Evolutionary conservation across 345 rosid genomes (phyloP).

Genomic region (Populus pruinosa): DNA sequence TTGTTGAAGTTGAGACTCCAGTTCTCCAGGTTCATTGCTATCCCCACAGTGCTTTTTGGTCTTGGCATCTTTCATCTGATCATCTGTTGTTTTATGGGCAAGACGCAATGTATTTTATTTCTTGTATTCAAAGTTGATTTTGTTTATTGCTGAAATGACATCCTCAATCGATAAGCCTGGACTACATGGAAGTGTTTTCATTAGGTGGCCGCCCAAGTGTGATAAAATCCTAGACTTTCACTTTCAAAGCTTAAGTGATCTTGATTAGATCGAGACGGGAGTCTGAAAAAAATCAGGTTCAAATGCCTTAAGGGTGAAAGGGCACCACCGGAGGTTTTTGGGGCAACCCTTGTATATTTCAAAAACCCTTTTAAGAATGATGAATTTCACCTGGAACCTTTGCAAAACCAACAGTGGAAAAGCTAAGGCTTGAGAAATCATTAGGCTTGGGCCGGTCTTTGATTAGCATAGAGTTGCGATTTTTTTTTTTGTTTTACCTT

Average conservation of each 20-base stretch:
- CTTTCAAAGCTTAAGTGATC: not conserved
- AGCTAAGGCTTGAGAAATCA: not conserved
- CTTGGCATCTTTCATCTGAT: not conserved
- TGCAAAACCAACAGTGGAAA: not conserved
- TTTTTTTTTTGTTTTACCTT: too few relatives aligned
- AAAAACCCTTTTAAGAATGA: not conserved
- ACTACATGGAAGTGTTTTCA: not conserved
- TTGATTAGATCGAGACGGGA: too few relatives aligned
- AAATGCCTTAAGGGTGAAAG: not conserved
- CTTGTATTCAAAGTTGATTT: not conserved
- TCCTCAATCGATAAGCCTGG: not conserved
- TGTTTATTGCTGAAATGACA: not conserved
- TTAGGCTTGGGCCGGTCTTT: not conserved
- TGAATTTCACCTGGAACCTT: not conserved
- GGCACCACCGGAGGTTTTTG: not conserved
- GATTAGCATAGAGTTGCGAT: not conserved
- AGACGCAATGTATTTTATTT: not conserved
- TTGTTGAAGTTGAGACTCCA: constrained; percentile 95
- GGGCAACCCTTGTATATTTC: not conserved
- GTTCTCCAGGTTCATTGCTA: constrained; percentile 75
- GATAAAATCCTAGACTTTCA: not conserved
- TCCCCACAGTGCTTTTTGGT: constrained; percentile 12
- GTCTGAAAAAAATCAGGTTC: not conserved
- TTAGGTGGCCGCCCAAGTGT: not conserved
- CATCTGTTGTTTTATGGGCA: not conserved